Evolutionary conservation across 2,329 filamentous ascomycete genomes (phyloP).

Genomic region (Trichophyton rubrum): DNA sequence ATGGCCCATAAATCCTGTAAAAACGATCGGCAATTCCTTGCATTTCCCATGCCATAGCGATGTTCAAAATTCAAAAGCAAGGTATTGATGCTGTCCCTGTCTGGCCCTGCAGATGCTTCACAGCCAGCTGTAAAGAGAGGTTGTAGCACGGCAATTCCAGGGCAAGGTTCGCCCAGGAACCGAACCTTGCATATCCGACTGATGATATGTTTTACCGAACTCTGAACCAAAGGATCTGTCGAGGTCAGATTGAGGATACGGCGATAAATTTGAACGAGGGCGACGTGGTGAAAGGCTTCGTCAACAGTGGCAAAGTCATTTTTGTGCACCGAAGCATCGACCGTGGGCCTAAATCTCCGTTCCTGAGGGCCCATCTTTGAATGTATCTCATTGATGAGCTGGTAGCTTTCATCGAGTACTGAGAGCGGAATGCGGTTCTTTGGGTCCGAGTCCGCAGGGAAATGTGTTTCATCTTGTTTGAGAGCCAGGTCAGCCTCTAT

Average conservation of each 20-base stretch:
- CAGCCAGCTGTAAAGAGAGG: constrained; percentile 52
- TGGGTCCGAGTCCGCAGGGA: background rate
- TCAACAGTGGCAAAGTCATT: constrained; percentile 13
- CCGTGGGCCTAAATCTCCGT: constrained; percentile 10
- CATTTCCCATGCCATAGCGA: constrained; percentile 54
- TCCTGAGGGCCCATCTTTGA: constrained; percentile 9
- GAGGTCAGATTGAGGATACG: constrained; percentile 13
- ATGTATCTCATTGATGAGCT: constrained; percentile 10
- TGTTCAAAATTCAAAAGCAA: constrained; percentile 43
- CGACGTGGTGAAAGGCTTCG: constrained; percentile 14
- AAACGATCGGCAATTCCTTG: constrained; percentile 48
- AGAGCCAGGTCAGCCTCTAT: constrained; percentile 7
- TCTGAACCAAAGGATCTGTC: constrained; percentile 12
- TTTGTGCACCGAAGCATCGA: constrained; percentile 10
- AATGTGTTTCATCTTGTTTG: background rate
- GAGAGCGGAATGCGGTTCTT: constrained; percentile 4
- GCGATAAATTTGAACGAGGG: constrained; percentile 13
- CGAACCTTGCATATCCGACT: constrained; percentile 10
- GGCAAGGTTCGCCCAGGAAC: constrained; percentile 25
- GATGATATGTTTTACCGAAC: constrained; percentile 13
- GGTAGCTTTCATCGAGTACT: constrained; percentile 10
- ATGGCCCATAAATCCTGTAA: constrained; percentile 47
- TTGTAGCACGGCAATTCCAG: constrained; percentile 53
- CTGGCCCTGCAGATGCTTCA: constrained; percentile 41
- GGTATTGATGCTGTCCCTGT: constrained; percentile 41